These are phyloP conservation scores for Cucurbitaria berberidis DNA, from an alignment of 2,329 filamentous ascomycete species.

Conservation along the genomic window DNA sequence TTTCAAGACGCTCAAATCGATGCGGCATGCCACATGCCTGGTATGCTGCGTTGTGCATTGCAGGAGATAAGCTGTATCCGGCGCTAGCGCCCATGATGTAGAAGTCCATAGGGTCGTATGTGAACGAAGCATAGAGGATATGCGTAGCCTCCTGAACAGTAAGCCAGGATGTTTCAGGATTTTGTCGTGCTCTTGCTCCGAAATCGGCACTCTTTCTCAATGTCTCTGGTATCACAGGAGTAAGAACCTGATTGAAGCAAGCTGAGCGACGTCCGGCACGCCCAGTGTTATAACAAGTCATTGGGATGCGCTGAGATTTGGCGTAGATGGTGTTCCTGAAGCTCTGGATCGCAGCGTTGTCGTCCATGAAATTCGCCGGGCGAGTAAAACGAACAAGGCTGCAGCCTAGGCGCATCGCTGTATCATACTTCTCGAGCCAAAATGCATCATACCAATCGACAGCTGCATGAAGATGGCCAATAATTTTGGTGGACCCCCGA, in stretches of 20 bases:
- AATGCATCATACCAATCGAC: slow-evolving; percentile 63
- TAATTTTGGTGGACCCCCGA: slow-evolving; percentile 65
- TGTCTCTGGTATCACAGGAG: slow-evolving; percentile 63
- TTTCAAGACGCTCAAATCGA: slow-evolving; percentile 67
- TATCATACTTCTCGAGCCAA: slow-evolving; percentile 64
- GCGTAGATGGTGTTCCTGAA: slow-evolving; percentile 60
- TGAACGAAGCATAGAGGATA: slow-evolving; percentile 69
- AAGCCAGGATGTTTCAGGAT: slow-evolving; percentile 55
- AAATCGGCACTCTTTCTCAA: slow-evolving; percentile 46
- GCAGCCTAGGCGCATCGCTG: slow-evolving; percentile 64
- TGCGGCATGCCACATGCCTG: slow-evolving; percentile 71
- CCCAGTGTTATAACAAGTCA: slow-evolving; percentile 71
- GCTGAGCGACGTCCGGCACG: slow-evolving; percentile 66
- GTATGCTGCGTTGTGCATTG: slow-evolving; percentile 77
- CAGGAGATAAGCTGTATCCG: slow-evolving; percentile 75
- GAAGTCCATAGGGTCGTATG: slow-evolving; percentile 72
- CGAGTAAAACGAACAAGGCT: slow-evolving; percentile 68
- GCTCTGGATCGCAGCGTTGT: slow-evolving; percentile 66
- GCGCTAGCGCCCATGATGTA: slow-evolving; percentile 77
- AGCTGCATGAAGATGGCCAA: slow-evolving; percentile 61
- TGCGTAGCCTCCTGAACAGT: slow-evolving; percentile 69
- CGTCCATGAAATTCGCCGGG: slow-evolving; percentile 61
- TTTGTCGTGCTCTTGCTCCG: slow-evolving; percentile 43
- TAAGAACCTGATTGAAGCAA: slow-evolving; percentile 69
- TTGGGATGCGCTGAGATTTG: slow-evolving; percentile 55